Evolutionary conservation across 345 rosid species (phyloP).

Genomic region (Brassica carinata): DNA sequence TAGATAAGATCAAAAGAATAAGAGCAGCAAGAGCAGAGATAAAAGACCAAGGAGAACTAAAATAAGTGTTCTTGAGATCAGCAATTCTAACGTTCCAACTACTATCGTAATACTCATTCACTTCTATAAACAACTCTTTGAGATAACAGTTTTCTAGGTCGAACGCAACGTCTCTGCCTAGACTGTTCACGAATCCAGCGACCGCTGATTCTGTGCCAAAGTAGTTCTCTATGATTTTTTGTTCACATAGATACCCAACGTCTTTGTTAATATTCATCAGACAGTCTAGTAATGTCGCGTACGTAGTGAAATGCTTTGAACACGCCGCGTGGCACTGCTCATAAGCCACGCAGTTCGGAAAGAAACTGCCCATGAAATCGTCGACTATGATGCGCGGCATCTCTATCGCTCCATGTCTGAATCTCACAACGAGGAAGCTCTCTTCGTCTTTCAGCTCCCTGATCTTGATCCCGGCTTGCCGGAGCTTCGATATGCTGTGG

Average conservation of each 20-base stretch:
- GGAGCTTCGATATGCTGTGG: conserved; percentile 70
- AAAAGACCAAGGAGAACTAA: conserved; percentile 83
- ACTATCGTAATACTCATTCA: conserved; percentile 56
- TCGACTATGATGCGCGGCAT: conserved; percentile 74
- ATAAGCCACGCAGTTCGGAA: conserved; percentile 72
- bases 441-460: conserved; percentile 36
- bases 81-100: conserved; percentile 68
- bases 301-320: conserved; percentile 69
- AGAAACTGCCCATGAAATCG: conserved; percentile 69
- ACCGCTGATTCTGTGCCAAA: conserved; percentile 72
- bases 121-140: conserved; percentile 49
- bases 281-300: conserved; percentile 68
- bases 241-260: conserved; percentile 64
- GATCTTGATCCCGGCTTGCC: conserved; percentile 60
- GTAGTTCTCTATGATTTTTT: conserved; percentile 63
- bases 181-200: conserved; percentile 54
- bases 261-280: conserved; percentile 61
- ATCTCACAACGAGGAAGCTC: conserved; percentile 63
- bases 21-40: conserved; percentile 73
- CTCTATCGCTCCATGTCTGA: conserved; percentile 57
- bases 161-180: conserved; percentile 79
- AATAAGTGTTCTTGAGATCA: conserved; percentile 65
- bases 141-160: conserved; percentile 61
- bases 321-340: conserved; percentile 70
- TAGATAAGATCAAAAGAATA: conserved; percentile 58